Base-by-base conservation (phyloP, 768 basidiomycete species). In the Suillus paluster region DNA sequence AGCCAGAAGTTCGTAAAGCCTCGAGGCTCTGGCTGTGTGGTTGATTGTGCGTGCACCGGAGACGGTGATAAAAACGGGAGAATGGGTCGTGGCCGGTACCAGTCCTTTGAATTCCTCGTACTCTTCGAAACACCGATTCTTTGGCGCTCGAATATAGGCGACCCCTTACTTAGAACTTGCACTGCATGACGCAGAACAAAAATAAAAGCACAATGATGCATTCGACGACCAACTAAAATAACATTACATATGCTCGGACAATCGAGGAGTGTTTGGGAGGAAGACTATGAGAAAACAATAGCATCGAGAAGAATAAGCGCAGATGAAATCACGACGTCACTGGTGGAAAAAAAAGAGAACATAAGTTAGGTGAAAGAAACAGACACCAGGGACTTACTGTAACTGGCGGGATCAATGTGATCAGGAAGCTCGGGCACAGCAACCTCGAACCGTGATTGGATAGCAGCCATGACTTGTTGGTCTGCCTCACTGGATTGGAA, bases 361-460 rank as follows among this genome's bases (percentile, higher is more conserved):
- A 38, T 23, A 0, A 23, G 8, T n/a, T 57, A 55, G 11, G 38
- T 27, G 36, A 64, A 27, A 25, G 3, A 48, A 19, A 57, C 19
- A 60, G 45, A 10, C 11, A 3, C 23, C 11, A 38, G 15, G 30
- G 19, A 88, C 93, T 75, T 69, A 96, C 94, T 99, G 83, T 99
- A 99, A 67, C 89, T 95, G 41, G 95, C 90, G 46, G 95, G 91
- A 71, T 97, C 95, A 67, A 98, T 94, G 69, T 91, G 90, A 56
- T 95, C 94, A 21, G 97, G 97, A 59, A 99, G 80, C 72, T 97
- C 95, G 5, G 96, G 90, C 45, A 99, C 95, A 36, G 94, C 95
- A 34, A 99, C 97, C 74, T 98, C 97, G 81, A 99, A 99, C 67
- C 97, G 81, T 44, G 93, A 88, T 77, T 99, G 97, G 68, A 99